Evolutionary conservation across 805 yeast genomes (phyloP), one percentile per base, ranked within the genome.

Genomic region (Osmozyma mogii): DNA sequence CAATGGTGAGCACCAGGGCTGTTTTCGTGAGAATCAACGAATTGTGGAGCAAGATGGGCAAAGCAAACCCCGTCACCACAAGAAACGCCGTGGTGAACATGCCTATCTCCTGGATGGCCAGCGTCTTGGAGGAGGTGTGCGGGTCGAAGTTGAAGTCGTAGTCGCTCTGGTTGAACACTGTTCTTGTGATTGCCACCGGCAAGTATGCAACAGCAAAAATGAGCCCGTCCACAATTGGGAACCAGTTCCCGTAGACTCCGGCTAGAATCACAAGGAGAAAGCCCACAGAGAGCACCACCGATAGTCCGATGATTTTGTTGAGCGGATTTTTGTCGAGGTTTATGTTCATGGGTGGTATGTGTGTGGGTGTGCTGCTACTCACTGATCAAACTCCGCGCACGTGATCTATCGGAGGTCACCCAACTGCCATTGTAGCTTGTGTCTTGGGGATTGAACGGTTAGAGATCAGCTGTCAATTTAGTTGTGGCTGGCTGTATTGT

Each of bases 211-310:
- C 40, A 11, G 59, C 63, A 37, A 61, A 64, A 24, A 62, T 49
- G 15, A 62, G 28, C 5, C 68, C 68, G 41, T 82, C 84, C 22
- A 79, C 68, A 34, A 89, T 68, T 21, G 98, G 97, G 47, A 80
- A 75, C 94, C 96, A 92, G 54, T 85, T 87, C 27, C 84, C 82
- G 60, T 75, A 84, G 9, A 92, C 65, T 30, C 95, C 87, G 26
- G 95, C 85, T 19, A 92, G 65, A 15, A 89, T 83, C 25, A 88
- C 85, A 40, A 92, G 64, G 20, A 92, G 71, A 46, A 89, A 89
- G 5, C 98, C 98, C 41, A 85, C 69, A 1, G 97, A 92, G 17
- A 89, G 68, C 26, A 88, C 76, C 22, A 78, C 67, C 10, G 92
- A 73, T 12, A 84, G 72, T 10, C 80, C 78, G 24, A 84, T 80